Conservation (phyloP, 2,329 filamentous ascomycete genomes). For the Stenocarpella maydis region DNA sequence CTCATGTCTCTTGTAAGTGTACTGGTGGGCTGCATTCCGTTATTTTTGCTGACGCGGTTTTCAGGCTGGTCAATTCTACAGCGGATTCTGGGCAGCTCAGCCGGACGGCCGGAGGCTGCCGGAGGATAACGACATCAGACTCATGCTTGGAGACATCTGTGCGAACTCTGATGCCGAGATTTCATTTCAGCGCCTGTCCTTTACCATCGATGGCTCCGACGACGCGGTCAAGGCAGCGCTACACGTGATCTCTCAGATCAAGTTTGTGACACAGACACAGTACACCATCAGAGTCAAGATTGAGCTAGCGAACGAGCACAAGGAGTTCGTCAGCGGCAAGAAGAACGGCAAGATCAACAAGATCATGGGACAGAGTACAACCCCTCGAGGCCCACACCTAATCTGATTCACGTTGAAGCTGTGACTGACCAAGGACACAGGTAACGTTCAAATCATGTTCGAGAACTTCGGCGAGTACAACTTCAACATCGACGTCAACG, state of each 20-base stretch:
- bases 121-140: conserved; percentile 76
- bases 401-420: conserved; percentile 26
- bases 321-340: conserved; percentile 99
- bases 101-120: conserved; percentile 70
- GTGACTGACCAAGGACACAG: conserved; percentile 48
- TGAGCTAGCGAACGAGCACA: conserved; percentile 98
- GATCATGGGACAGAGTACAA: conserved; percentile 95
- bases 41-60: conserved; percentile 39
- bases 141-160: conserved; percentile 95
- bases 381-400: background rate
- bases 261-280: conserved; percentile 84
- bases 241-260: conserved; percentile 89
- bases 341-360: conserved; percentile 99
- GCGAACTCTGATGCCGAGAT: conserved; percentile 96
- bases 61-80: conserved; percentile 96
- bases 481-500: conserved; percentile 98
- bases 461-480: conserved; percentile 99
- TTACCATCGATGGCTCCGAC: conserved; percentile 93
- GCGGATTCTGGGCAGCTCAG: conserved; percentile 92
- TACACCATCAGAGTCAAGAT: conserved; percentile 98
- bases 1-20: conserved; percentile 87
- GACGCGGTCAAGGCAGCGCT: conserved; percentile 96
- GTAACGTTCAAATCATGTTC: conserved; percentile 98
- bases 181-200: conserved; percentile 92
- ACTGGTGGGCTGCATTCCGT: conserved; percentile 2